phyloP scores from a whole-genome alignment of 495 filamentous ascomycete genomes.

The Diplogelasinospora grovesii region DNA sequence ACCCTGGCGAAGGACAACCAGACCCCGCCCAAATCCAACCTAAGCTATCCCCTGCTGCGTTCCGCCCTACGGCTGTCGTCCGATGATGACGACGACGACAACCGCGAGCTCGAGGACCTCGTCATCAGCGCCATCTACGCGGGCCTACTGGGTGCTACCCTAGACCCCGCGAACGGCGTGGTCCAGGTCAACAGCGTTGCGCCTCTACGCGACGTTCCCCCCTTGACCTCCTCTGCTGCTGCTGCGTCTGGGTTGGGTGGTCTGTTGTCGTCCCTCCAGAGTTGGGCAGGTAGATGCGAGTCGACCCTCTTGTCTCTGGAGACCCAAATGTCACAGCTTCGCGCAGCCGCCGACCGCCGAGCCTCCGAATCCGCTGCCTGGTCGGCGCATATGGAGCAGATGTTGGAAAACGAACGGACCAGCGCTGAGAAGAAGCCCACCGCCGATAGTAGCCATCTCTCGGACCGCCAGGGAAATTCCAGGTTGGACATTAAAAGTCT shows the following conservation, averaged over 20 bases:
- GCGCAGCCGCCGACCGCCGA: conserved; percentile 47
- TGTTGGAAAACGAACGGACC: conserved; percentile 38
- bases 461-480: too few relatives aligned
- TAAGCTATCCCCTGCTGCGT: conserved; percentile 68
- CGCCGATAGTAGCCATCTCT: too few relatives aligned
- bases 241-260: too few relatives aligned
- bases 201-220: conserved; percentile 76
- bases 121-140: conserved; percentile 86
- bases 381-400: conserved; percentile 39
- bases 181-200: conserved; percentile 74
- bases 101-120: conserved; percentile 78
- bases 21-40: conserved; percentile 15
- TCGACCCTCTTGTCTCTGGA: conserved; percentile 71
- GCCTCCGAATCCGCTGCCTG: conserved; percentile 44
- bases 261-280: conserved; percentile 59
- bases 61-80: conserved; percentile 57
- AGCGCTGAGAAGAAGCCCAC: too few relatives aligned
- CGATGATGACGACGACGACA: too few relatives aligned
- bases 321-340: conserved; percentile 55
- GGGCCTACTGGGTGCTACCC: conserved; percentile 69
- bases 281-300: conserved; percentile 72
- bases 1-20: conserved; percentile 55
- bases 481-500: too few relatives aligned
- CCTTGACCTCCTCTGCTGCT: conserved; percentile 52
- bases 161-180: conserved; percentile 64